Evolutionary conservation across 495 filamentous ascomycete genomes (phyloP).

Genomic region (Aspergillus baeticus): DNA sequence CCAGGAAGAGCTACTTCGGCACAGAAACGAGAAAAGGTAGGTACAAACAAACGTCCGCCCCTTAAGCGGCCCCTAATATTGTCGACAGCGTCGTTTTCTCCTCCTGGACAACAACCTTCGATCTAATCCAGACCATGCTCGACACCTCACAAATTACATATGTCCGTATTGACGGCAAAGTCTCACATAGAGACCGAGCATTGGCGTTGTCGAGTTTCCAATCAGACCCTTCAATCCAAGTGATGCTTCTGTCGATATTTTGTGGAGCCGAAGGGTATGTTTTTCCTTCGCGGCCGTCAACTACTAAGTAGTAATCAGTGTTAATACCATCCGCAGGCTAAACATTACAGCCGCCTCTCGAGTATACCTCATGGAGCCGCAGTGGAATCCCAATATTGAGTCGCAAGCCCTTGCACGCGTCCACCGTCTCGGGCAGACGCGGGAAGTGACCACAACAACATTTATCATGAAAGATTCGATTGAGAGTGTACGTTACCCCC

Average conservation of each 20-base stretch:
- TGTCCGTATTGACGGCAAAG: background rate
- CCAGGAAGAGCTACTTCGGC: background rate
- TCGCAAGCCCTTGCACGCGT: background rate
- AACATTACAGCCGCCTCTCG: background rate
- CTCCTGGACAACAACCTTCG: background rate
- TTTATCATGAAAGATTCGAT: background rate
- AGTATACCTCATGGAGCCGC: slow-evolving; percentile 1
- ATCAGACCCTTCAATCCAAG: background rate
- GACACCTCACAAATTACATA: background rate
- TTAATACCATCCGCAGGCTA: background rate
- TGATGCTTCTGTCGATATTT: background rate
- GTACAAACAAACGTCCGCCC: background rate
- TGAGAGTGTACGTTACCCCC: background rate
- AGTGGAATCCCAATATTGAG: background rate
- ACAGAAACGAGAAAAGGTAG: background rate
- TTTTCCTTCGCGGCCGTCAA: background rate
- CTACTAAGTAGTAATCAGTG: background rate
- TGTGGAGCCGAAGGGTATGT: background rate
- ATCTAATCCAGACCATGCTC: background rate
- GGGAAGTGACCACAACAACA: background rate
- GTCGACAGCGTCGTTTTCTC: background rate
- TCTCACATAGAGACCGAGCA: background rate
- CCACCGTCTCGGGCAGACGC: background rate
- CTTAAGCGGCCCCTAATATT: background rate
- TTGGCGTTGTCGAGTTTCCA: background rate